phyloP scores from a whole-genome alignment of 2,329 filamentous ascomycete genomes.

The Apiospora koreana region DNA sequence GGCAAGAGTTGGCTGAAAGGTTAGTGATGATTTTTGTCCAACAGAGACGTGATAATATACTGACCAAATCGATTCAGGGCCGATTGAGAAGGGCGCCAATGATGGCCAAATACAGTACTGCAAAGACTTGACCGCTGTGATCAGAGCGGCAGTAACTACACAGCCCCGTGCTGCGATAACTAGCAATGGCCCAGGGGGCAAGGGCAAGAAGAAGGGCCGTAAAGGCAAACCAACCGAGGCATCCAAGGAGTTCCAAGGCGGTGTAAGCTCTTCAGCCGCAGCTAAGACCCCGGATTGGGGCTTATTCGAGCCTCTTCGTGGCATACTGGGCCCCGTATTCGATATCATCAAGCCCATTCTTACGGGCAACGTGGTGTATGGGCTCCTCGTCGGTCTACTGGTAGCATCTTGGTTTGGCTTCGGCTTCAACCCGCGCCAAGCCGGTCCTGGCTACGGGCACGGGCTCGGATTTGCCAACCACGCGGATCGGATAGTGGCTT shows the following conservation, averaged over 20 bases:
- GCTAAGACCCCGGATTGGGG: conserved; percentile 66
- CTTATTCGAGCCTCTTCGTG: conserved; percentile 74
- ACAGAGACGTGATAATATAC: conserved; percentile 14
- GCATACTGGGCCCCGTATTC: conserved; percentile 67
- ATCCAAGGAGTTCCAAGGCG: conserved; percentile 40
- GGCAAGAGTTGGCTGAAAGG: conserved; percentile 98
- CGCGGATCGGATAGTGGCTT: conserved; percentile 75
- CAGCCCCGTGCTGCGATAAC: conserved; percentile 55
- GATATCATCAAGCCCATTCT: conserved; percentile 72
- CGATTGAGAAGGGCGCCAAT: conserved; percentile 93
- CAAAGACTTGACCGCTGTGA: conserved; percentile 73
- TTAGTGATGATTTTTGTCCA: conserved; percentile 41
- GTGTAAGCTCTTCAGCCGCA: conserved; percentile 41
- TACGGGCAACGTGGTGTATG: conserved; percentile 75
- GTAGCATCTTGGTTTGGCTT: conserved; percentile 74
- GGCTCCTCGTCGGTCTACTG: conserved; percentile 71
- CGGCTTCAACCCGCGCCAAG: conserved; percentile 45
- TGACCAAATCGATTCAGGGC: conserved; percentile 56
- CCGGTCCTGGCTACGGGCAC: conserved; percentile 38
- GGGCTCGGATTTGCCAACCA: conserved; percentile 43
- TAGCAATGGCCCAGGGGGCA: conserved; percentile 48
- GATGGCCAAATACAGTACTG: conserved; percentile 86
- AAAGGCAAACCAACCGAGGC: conserved; percentile 55
- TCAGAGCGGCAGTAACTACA: conserved; percentile 72
- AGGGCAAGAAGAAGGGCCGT: conserved; percentile 63